Base-by-base conservation (phyloP, 495 filamentous ascomycete species). In the Bathelium albidoporum region DNA sequence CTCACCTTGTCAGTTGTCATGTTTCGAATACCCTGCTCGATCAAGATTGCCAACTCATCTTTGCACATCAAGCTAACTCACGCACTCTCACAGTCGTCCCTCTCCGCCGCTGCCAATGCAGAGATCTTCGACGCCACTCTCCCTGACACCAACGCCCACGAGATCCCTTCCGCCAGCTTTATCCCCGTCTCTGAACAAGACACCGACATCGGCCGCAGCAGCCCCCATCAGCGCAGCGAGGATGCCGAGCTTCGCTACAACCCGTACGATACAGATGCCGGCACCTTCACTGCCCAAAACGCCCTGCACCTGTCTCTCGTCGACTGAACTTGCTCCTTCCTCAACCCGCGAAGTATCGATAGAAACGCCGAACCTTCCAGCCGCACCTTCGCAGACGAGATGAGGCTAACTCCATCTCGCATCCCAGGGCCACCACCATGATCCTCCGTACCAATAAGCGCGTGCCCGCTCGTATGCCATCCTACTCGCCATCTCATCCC, bases 171-270 rank as follows among this genome's bases (percentile, higher is more conserved):
- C 24, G 7, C 36, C 24, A 10, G 16, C 18, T 45, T 32, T 2
- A 44, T 62, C 43, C 60, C 60, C 4, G 31, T 20, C 9, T 26
- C 29, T 18, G 32, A 62, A 24, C 60, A 62, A 49, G 60, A 62
- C 29, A 12, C 36, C 18, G 60, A 62, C 26, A 16, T 62, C 39
- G 60, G 60, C n/a, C 60, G 60, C 29, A 18, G 4, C 12, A 29
- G 24, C 34, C 5, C 5, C 34, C 34, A 39, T 5, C 14, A 14
- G 24, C 26, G 49, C 9, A 26, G 20, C 22, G 49, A 55, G 20
- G 49, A 55, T 16, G 20, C 49, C 9, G 49, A 55, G 49, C 49
- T 55, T n/a, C 20, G 49, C 9, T 55, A 55, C 16, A 55, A 55
- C 49, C 11, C 49, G 49, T 55, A 55, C 49, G 49, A 55, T 20